Conservation (phyloP, 768 basidiomycete species). For the Tricholoma sp. region DNA sequence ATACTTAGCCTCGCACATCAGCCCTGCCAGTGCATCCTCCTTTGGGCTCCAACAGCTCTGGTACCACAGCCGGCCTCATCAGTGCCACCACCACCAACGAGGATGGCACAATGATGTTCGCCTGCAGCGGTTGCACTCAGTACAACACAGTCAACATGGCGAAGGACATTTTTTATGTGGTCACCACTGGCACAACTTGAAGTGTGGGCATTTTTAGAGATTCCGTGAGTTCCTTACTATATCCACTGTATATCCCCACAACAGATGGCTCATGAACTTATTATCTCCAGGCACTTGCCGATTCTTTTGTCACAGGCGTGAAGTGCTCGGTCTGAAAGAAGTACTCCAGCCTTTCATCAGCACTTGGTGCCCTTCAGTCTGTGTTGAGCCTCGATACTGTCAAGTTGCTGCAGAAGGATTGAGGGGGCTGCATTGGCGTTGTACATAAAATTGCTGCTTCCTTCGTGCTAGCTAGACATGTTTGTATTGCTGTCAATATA, state of each 20-base stretch:
- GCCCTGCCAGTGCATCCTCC: not conserved
- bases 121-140: not conserved
- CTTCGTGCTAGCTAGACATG: not conserved
- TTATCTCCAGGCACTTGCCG: not conserved
- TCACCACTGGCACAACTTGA: not conserved
- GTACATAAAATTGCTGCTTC: not conserved
- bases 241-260: too few species aligned
- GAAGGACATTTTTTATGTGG: not conserved
- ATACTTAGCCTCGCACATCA: not conserved
- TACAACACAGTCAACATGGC: not conserved
- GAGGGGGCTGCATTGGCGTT: not conserved
- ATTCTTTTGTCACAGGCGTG: not conserved
- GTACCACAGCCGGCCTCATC: not conserved
- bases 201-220: not conserved
- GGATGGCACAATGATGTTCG: not conserved
- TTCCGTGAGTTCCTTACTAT: not conserved
- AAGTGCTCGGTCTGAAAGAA: not conserved
- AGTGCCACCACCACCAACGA: not conserved
- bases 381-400: not conserved
- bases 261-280: not conserved
- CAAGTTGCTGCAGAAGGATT: not conserved
- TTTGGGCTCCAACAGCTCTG: not conserved
- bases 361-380: not conserved
- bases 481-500: not conserved
- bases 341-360: not conserved